Evolutionary conservation across 768 basidiomycete species (phyloP), one percentile per base, ranked within the genome.

Genomic region (Russula griseocarnosa): DNA sequence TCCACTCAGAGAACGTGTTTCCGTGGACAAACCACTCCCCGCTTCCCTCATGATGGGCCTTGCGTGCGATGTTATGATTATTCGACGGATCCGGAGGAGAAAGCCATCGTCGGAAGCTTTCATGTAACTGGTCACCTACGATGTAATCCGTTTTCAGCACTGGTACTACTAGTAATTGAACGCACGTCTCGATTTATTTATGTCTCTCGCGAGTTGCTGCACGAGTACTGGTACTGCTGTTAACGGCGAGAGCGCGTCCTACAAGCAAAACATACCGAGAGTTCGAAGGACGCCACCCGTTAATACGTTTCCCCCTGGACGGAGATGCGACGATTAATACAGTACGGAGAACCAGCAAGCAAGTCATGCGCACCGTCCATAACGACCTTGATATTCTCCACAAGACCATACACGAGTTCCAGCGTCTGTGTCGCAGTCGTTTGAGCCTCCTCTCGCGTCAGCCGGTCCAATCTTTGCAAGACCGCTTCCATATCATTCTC

Each of bases 181-280:
- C 53, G 32, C 22, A 55, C 53, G 53, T 38, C 36, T 55, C 53
- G 14, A 22, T 18, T 38, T 55, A 9, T 55, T 55, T 8, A 55
- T 24, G 34, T 38, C 53, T 22, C 22, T 38, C 14, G 22, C 16
- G 5, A 55, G n/a, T 16, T 55, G 22, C 36, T 55, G 53, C 1
- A 55, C 9, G 36, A 24, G 8, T 16, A 55, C 53, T 36, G 2
- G 3, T 1, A 24, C 22, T 38, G 14, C 6, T 24, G 22, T 55
- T 20, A 55, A 24, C 3, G 0, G 8, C 3, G 53, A 38, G n/a
- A 16, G 14, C 36, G 5, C 14, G 16, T n/a, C 13, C 3, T 24
- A 24, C 1, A 9, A 22, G 22, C 6, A 22, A 55, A 38, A 38
- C 36, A 16, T 24, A 55, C 53, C 53, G 22, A 55, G 53, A 55